A percentile compares a stretch with the other conserved stretches of the same genome.
phyloP scores from a whole-genome alignment of 495 filamentous ascomycete species.

The Elaphomyces granulatus region DNA sequence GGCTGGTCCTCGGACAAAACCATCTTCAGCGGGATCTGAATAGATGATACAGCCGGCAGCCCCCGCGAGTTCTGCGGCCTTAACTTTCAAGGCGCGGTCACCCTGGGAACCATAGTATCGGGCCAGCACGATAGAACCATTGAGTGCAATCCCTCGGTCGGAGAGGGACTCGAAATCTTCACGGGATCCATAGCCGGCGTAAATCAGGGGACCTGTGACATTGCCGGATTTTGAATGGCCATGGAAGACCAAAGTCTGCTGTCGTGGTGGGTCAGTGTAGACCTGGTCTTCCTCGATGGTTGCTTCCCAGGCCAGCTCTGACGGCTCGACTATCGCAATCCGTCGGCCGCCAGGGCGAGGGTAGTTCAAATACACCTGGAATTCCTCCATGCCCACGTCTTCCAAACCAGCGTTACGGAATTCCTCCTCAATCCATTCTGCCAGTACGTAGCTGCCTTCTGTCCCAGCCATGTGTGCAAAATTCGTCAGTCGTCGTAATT shows the following conservation, averaged over 20 bases:
- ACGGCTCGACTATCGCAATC: constrained; percentile 67
- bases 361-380: constrained; percentile 86
- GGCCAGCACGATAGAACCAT: constrained; percentile 73
- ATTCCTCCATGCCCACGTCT: constrained; percentile 54
- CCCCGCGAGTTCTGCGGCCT: constrained; percentile 72
- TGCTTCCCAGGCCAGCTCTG: constrained; percentile 62
- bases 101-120: constrained; percentile 61
- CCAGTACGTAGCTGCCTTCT: constrained; percentile 71
- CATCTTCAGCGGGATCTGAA: constrained; percentile 73
- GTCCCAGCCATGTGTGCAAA: constrained; percentile 85
- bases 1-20: constrained; percentile 49
- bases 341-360: constrained; percentile 60
- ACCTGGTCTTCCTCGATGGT: constrained; percentile 59
- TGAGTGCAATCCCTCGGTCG: constrained; percentile 54
- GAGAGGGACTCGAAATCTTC: constrained; percentile 65
- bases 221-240: constrained; percentile 79
- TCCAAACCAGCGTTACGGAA: constrained; percentile 61
- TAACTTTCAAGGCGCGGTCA: constrained; percentile 68
- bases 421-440: constrained; percentile 61
- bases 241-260: constrained; percentile 65
- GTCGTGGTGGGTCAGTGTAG: constrained; percentile 35
- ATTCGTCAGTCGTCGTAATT: constrained; percentile 53
- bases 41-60: constrained; percentile 83
- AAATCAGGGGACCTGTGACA: constrained; percentile 83
- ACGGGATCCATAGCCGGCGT: constrained; percentile 79